These are phyloP conservation scores for Primulina huaijiensis DNA, from an alignment of 257 asterid genomes.

Conservation along the genomic window DNA sequence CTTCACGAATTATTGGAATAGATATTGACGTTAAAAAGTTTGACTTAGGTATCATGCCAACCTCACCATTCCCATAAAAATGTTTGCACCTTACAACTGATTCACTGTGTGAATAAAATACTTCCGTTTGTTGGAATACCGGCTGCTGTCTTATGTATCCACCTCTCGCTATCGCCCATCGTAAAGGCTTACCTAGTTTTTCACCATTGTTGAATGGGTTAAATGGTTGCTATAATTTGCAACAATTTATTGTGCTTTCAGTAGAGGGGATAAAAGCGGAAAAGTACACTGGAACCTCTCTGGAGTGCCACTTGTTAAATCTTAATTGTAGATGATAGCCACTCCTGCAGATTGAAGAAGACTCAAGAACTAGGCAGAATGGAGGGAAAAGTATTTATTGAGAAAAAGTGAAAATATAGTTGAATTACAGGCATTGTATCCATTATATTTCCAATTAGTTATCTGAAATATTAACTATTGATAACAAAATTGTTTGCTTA, in stretches of 20 bases:
- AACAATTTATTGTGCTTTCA: not conserved
- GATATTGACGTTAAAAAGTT: slow-evolving; percentile 87
- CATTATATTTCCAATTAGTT: not conserved
- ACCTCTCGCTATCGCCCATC: not conserved
- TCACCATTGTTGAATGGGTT: not conserved
- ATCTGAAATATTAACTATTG: not conserved
- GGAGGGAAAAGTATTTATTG: too few relatives aligned
- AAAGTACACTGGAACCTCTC: not conserved
- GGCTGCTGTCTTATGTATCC: not conserved
- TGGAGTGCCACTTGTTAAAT: not conserved
- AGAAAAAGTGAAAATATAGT: not conserved
- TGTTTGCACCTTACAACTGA: not conserved
- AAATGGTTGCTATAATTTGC: not conserved
- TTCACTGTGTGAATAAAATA: not conserved
- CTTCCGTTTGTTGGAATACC: slow-evolving; percentile 4
- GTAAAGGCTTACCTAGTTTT: not conserved
- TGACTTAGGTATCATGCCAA: slow-evolving; percentile 49
- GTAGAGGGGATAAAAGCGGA: not conserved
- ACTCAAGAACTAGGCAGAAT: not conserved
- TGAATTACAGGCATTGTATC: not conserved
- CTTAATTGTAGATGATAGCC: not conserved
- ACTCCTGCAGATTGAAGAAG: not conserved
- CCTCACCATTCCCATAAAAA: slow-evolving; percentile 8
- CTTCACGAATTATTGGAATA: slow-evolving; percentile 90
- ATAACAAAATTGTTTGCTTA: too few relatives aligned